Evolutionary conservation across 2,329 filamentous ascomycete genomes (phyloP).

Genomic region (Ilyonectria destructans): DNA sequence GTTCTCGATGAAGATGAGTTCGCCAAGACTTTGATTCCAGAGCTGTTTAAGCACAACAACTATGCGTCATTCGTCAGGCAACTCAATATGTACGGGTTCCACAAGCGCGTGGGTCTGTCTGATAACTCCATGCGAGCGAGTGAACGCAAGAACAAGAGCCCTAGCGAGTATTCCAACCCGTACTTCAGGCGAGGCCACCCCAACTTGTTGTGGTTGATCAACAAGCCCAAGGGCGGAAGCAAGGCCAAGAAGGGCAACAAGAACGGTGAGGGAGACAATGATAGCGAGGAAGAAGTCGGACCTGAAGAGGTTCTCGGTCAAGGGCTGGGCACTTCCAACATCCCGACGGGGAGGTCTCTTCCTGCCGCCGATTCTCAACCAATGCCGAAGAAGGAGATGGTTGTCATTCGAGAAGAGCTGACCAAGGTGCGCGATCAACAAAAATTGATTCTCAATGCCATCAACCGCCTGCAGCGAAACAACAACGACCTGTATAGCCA

Average conservation of each 20-base stretch:
- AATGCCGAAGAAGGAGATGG: slow-evolving; percentile 80
- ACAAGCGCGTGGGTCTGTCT: slow-evolving; percentile 93
- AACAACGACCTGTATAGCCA: slow-evolving; percentile 92
- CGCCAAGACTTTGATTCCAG: slow-evolving; percentile 95
- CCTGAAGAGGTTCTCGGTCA: slow-evolving; percentile 58
- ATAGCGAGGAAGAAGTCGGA: slow-evolving; percentile 72
- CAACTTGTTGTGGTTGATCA: slow-evolving; percentile 95
- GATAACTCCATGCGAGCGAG: slow-evolving; percentile 99
- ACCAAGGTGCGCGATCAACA: slow-evolving; percentile 89
- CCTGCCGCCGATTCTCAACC: slow-evolving; percentile 64
- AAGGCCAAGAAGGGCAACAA: slow-evolving; percentile 72
- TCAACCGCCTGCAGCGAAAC: slow-evolving; percentile 85
- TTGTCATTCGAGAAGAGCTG: slow-evolving; percentile 84
- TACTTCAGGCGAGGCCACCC: slow-evolving; percentile 96
- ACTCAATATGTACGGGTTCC: slow-evolving; percentile 98
- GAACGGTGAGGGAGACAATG: slow-evolving; percentile 79
- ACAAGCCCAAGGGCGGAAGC: slow-evolving; percentile 88
- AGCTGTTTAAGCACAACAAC: slow-evolving; percentile 99
- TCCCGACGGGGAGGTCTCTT: slow-evolving; percentile 52
- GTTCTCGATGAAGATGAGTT: slow-evolving; percentile 98
- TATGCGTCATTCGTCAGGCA: slow-evolving; percentile 97
- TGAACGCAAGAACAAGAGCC: slow-evolving; percentile 97
- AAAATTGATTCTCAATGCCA: slow-evolving; percentile 86
- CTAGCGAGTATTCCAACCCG: slow-evolving; percentile 97
- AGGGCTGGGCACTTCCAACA: slow-evolving; percentile 39